These are phyloP conservation scores for Phytopythium vexans DNA, from an alignment of 352 stramenopile species.

Conservation along the genomic window DNA sequence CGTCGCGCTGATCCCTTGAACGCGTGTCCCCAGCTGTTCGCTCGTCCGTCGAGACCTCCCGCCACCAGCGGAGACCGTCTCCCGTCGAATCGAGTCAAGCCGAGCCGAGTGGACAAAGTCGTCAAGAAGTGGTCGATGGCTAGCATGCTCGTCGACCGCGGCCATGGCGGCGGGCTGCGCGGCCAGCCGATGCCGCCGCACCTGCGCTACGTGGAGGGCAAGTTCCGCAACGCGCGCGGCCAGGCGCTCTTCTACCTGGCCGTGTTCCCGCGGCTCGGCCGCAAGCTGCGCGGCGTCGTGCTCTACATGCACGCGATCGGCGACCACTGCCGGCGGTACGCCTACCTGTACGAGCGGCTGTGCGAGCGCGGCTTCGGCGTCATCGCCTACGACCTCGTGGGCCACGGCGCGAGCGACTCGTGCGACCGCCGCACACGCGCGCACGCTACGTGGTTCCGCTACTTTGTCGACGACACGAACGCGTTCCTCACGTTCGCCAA, in stretches of 20 bases:
- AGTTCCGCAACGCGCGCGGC: conserved; percentile 39
- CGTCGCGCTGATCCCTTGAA: too few species aligned
- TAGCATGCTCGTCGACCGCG: too few species aligned
- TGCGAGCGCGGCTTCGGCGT: conserved; percentile 42
- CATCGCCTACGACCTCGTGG: conserved; percentile 60
- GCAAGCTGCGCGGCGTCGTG: conserved; percentile 35
- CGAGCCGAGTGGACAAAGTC: too few species aligned
- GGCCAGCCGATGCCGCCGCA: conserved; percentile 3
- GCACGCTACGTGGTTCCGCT: conserved; percentile 29
- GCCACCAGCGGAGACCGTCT: too few species aligned
- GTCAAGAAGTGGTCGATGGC: too few species aligned
- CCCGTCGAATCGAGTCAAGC: too few species aligned
- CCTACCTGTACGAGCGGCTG: conserved; percentile 52
- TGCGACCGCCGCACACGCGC: conserved; percentile 29
- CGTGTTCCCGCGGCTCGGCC: conserved; percentile 30
- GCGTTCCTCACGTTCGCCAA: conserved; percentile 38
- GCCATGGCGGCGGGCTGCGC: not conserved
- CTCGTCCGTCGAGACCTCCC: too few species aligned
- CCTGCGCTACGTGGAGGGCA: conserved; percentile 32
- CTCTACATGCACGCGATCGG: conserved; percentile 67
- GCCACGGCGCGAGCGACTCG: conserved; percentile 38
- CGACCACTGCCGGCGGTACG: conserved; percentile 60
- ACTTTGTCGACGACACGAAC: conserved; percentile 48
- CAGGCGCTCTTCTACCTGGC: conserved; percentile 60
- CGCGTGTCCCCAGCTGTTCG: too few species aligned